These are phyloP conservation scores for Quercus suber DNA, from an alignment of 306 rosid genomes.

Conservation along the genomic window DNA sequence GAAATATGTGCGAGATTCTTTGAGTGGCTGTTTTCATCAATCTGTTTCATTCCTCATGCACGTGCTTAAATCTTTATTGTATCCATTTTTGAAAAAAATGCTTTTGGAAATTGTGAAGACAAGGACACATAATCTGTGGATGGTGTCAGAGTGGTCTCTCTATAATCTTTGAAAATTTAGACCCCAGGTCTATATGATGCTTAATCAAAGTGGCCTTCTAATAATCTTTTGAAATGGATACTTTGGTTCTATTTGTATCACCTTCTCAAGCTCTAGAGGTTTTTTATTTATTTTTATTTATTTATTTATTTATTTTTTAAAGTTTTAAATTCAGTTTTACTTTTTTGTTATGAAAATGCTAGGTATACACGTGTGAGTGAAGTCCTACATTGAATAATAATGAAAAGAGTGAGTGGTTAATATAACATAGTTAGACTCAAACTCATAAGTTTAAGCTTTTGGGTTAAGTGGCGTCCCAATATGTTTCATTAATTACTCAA, in stretches of 20 bases:
- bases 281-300: too few species aligned
- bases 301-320: too few species aligned
- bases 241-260: conserved; percentile 6
- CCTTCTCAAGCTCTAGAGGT: background rate
- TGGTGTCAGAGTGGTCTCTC: background rate
- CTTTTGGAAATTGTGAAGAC: conserved; percentile 15
- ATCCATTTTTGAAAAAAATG: background rate
- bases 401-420: too few species aligned
- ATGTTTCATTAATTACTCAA: too few species aligned
- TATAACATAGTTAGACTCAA: too few species aligned
- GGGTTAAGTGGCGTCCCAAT: too few species aligned
- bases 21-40: conserved; percentile 9
- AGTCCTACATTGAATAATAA: too few species aligned
- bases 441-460: too few species aligned
- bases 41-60: conserved; percentile 1
- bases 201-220: conserved; percentile 2
- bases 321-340: background rate
- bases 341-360: background rate
- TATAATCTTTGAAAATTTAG: background rate
- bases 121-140: conserved; percentile 10
- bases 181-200: background rate
- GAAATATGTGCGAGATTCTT: background rate
- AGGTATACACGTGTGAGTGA: too few species aligned
- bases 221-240: background rate
- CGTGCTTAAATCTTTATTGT: conserved; percentile 9